Conservation (phyloP, 148 eudicot genomes). For the Limonium bicolor region DNA sequence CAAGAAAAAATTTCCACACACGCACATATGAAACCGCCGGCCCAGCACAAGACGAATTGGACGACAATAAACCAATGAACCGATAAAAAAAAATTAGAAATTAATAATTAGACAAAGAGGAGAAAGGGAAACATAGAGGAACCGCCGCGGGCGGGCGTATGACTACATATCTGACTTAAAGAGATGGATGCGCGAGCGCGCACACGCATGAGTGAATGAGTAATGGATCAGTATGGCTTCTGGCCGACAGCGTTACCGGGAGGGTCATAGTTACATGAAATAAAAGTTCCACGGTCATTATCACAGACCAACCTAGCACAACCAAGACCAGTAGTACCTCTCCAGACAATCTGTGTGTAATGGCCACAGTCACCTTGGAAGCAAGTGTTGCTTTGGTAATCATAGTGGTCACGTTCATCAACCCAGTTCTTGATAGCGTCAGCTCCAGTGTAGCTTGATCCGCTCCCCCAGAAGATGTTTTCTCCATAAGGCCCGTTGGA, state of each 20-base stretch:
- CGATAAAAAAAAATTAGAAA: too few relatives aligned
- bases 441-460: constrained; percentile 31
- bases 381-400: constrained; percentile 38
- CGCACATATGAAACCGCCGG: too few relatives aligned
- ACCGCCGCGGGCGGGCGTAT: too few relatives aligned
- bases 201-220: too few relatives aligned
- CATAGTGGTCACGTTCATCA: constrained; percentile 28
- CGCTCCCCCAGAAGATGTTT: constrained; percentile 81
- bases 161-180: too few relatives aligned
- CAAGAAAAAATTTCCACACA: too few relatives aligned
- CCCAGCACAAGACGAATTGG: too few relatives aligned
- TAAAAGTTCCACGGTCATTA: constrained; percentile 22
- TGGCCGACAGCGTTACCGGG: constrained; percentile 33
- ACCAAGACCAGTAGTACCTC: constrained; percentile 23
- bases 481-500: constrained; percentile 70
- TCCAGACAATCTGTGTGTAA: constrained; percentile 49
- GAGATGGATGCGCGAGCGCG: too few relatives aligned
- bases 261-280: constrained; percentile 48
- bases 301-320: constrained; percentile 37
- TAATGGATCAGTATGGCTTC: constrained; percentile 46
- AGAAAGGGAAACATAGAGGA: too few relatives aligned
- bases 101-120: too few relatives aligned
- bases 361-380: constrained; percentile 29
- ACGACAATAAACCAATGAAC: too few relatives aligned
- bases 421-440: constrained; percentile 50